phyloP scores from a whole-genome alignment of 2,329 filamentous ascomycete species.

The Colletotrichum sp. region DNA sequence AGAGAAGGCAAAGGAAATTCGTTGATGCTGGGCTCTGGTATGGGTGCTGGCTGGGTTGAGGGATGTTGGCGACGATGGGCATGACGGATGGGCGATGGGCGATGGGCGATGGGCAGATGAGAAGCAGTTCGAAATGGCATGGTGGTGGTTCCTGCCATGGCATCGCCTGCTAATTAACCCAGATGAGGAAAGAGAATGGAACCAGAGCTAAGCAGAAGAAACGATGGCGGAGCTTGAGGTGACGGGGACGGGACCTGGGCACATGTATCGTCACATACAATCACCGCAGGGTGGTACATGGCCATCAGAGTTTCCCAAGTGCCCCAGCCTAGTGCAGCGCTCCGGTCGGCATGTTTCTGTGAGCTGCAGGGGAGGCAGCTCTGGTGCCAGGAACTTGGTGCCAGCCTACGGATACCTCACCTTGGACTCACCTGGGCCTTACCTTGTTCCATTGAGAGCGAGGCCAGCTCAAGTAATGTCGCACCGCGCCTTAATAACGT shows the following conservation, averaged over 20 bases:
- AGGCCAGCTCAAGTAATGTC: background rate
- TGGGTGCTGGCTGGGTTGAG: background rate
- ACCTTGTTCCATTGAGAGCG: background rate
- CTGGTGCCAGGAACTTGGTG: constrained; percentile 2
- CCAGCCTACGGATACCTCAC: background rate
- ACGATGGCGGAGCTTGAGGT: background rate
- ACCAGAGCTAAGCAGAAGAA: background rate
- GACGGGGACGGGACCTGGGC: background rate
- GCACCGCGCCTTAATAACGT: background rate
- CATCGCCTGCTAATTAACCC: background rate
- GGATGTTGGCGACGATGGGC: background rate
- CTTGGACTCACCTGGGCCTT: background rate
- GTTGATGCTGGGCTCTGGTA: background rate
- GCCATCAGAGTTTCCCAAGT: background rate
- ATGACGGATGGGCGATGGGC: background rate
- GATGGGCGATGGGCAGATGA: background rate
- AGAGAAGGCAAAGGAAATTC: background rate
- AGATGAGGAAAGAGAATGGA: background rate
- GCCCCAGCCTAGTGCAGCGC: background rate
- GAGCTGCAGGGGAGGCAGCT: background rate
- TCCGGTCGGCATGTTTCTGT: constrained; percentile 3
- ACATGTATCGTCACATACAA: background rate
- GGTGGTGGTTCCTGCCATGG: background rate
- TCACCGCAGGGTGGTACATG: background rate
- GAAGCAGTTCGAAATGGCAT: background rate